phyloP scores from a whole-genome alignment of 768 basidiomycete species.

The Tricholoma sp. region DNA sequence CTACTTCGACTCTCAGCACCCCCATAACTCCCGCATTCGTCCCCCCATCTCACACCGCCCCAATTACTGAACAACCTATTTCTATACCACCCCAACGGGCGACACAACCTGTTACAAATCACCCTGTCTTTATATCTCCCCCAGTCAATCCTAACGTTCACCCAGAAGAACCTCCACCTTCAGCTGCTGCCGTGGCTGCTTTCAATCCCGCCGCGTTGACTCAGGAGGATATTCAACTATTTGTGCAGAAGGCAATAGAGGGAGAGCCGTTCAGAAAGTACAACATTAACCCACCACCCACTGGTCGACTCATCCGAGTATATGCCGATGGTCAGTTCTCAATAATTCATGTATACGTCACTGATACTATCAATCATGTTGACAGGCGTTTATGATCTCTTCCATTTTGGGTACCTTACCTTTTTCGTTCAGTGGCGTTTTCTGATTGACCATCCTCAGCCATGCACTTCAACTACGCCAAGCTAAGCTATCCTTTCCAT shows the following conservation, averaged over 20 bases:
- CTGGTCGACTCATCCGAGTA: slow-evolving; percentile 74
- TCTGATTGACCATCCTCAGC: slow-evolving; percentile 33
- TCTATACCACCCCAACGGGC: slow-evolving; percentile 18
- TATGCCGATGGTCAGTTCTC: slow-evolving; percentile 82
- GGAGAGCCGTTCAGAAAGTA: slow-evolving; percentile 64
- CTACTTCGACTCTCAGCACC: slow-evolving; percentile 48
- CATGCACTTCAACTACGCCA: slow-evolving; percentile 95
- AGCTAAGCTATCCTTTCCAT: slow-evolving; percentile 89
- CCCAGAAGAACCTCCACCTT: slow-evolving; percentile 38
- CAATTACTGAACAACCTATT: slow-evolving; percentile 18
- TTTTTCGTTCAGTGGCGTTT: slow-evolving; percentile 1
- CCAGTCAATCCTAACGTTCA: slow-evolving; percentile 22
- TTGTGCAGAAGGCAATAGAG: slow-evolving; percentile 70
- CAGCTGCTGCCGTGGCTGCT: slow-evolving; percentile 28
- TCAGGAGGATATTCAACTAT: slow-evolving; percentile 73
- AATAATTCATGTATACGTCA: slow-evolving; percentile 22
- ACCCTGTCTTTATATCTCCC: slow-evolving; percentile 31
- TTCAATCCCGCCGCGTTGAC: slow-evolving; percentile 68
- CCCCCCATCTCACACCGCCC: slow-evolving; percentile 19
- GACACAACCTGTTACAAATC: slow-evolving; percentile 17
- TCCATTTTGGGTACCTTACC: slow-evolving; percentile 79
- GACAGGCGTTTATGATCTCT: slow-evolving; percentile 90
- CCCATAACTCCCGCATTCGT: slow-evolving; percentile 28
- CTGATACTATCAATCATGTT: slow-evolving; percentile 20
- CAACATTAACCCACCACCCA: slow-evolving; percentile 83